Percentiles rank a stretch among this genome's conserved stretches.
Conservation (phyloP, 1,139 yeast genomes). For the Geotrichum klebahnii region DNA sequence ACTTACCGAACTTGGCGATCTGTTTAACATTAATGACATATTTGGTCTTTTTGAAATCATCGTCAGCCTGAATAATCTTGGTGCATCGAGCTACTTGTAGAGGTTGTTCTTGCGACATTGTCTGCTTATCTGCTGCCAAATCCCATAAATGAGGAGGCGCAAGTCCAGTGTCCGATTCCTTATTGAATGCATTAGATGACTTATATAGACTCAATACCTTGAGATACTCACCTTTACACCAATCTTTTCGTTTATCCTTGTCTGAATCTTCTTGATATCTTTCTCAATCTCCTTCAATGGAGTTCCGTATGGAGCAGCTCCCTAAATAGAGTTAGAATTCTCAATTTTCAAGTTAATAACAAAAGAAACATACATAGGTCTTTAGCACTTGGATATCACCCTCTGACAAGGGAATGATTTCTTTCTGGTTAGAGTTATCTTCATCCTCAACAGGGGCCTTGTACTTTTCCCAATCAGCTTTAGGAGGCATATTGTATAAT, state of each 20-base stretch:
- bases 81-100: conserved; percentile 98
- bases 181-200: no score
- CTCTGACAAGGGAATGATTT: conserved; percentile 82
- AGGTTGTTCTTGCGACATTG: conserved; percentile 91
- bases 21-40: conserved; percentile 96
- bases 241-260: conserved; percentile 84
- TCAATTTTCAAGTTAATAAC: no score
- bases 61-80: conserved; percentile 72
- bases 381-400: conserved; percentile 96
- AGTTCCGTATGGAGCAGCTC: conserved; percentile 92
- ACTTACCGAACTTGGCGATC: conserved; percentile 94
- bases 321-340: conserved; percentile 38
- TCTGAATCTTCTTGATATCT: conserved; percentile 77
- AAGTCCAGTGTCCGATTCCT: conserved; percentile 89
- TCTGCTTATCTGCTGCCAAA: conserved; percentile 89
- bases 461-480: conserved; percentile 96
- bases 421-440: conserved; percentile 57
- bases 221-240: conserved; percentile 56
- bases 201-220: no score
- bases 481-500: conserved; percentile 65
- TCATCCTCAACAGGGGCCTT: conserved; percentile 81
- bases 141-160: conserved; percentile 98
- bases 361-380: conserved; percentile 65
- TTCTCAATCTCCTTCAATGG: conserved; percentile 76
- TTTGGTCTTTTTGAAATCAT: conserved; percentile 77